Base-by-base conservation (phyloP, 192 early-diverging fungal genomes). In the Lobosporangium transversale region DNA sequence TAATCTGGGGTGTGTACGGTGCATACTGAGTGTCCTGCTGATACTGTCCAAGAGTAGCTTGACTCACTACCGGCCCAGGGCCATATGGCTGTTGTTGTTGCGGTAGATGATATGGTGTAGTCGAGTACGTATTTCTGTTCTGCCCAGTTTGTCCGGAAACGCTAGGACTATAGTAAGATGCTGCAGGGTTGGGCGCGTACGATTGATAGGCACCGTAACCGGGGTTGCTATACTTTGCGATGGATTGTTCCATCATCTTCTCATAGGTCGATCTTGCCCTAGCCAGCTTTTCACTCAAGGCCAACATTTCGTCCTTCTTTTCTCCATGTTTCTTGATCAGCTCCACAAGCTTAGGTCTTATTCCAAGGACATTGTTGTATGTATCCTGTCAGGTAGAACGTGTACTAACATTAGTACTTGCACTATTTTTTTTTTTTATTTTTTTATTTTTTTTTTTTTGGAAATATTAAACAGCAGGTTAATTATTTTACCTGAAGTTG, bases 311-410 rank as follows among this genome's bases (percentile, higher is more conserved):
- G 53, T 96, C 93, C 85, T 94, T 95, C 73, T 94, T 95, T 29
- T 89, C 85, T 21, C 86, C 89, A 48, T 94, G 91, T 44, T 89
- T 89, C 59, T 96, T 94, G 56, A 97, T 87, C 32, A 95, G 81
- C 66, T 89, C 89, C 18, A 97, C 86, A 40, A 99, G 80, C 80
- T 94, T 92, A 2, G 95, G 95, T 43, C 95, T 79, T 56, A 97
- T 70, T n/a, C 91, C 81, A 51, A 97, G 68, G 9, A 95, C 91
- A 2, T 87, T 83, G 50, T 91, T 86, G 66, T 99, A 97, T 14
- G 92, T 74, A 12, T 85, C 81, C 80, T 80, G 23, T 37, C 20
- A 63, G 12, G 14, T 0, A 44, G 23, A 2, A n/a, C n/a, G n/a
- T n/a, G n/a, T n/a, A n/a, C n/a, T n/a, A n/a, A n/a, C n/a, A n/a